Base-by-base conservation (phyloP, 176 grass and related monocot species). In the Zoysia japonica region DNA sequence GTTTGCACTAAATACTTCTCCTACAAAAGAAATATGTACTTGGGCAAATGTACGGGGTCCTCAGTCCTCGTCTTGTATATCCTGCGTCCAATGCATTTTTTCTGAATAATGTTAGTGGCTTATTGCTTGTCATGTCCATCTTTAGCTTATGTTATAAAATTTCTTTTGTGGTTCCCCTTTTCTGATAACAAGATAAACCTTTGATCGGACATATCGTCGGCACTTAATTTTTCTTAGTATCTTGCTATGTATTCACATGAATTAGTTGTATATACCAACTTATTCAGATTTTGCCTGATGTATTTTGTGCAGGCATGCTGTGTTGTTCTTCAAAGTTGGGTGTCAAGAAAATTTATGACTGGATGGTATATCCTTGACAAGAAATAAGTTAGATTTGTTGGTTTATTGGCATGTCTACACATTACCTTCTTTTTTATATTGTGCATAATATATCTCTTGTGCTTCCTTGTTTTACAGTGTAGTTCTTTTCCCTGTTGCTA, bases 271-370 rank as follows among this genome's bases (percentile, higher is more conserved):
- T 35, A 47, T 19, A 78, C n/a, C 40, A 68, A 62, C 63, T 82
- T 59, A 48, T 75, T 54, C 19, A 83, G 39, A 16, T 36, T 17
- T 88, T 66, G 17, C 47, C 16, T 48, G 63, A 40, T 82, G 40
- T 78, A 35, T 71, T 82, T 74, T 91, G 35, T 82, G 68, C 69
- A 99, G 96, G 96, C 96, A 76, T 99, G 96, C 84, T 93, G 86
- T 43, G 88, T 92, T 84, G 82, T 99, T 91, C 96, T 99, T 77
- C 96, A 99, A 86, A 99, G 96, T 70, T 99, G 96, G 96, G 92
- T 96, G 35, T 99, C 96, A 42, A 96, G 89, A 83, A 99, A 99
- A 60, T 99, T 99, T 88, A 96, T 99, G 96, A 99, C 96, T 4
- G 96, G 96, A 99, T 95, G 93, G 96, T 99, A 96, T 11, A 36